Conservation (phyloP, 2,329 filamentous ascomycete species). For the Aspergillus melleus region DNA sequence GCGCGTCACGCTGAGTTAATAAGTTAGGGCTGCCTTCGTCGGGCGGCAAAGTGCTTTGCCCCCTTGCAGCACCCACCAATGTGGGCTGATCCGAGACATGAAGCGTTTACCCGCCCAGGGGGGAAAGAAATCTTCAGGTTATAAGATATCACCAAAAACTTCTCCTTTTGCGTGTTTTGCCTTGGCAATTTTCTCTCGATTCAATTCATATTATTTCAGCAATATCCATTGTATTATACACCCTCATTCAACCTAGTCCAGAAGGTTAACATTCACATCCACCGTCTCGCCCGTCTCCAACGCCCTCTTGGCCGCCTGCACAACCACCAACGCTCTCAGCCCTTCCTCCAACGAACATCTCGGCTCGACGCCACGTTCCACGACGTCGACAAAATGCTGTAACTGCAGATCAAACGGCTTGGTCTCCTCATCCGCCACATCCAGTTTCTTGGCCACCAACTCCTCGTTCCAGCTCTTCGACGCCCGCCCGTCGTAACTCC, state of each 20-base stretch:
- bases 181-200: too few relatives aligned
- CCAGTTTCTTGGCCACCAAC: conserved; percentile 34
- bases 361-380: conserved; percentile 44
- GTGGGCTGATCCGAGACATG: background rate
- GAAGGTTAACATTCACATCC: conserved; percentile 21
- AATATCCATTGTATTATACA: too few relatives aligned
- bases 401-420: conserved; percentile 56
- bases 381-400: conserved; percentile 52
- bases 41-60: conserved; percentile 10
- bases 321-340: conserved; percentile 53
- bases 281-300: conserved; percentile 42
- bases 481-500: conserved; percentile 44
- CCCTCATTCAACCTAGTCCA: background rate
- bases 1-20: too few relatives aligned
- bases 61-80: background rate
- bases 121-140: too few relatives aligned
- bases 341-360: conserved; percentile 53
- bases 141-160: too few relatives aligned
- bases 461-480: conserved; percentile 45
- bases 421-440: conserved; percentile 25
- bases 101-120: background rate
- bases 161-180: too few relatives aligned
- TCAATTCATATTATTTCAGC: too few relatives aligned
- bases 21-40: too few relatives aligned
- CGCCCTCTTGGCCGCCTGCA: conserved; percentile 51